Conservation (phyloP, 2,329 filamentous ascomycete species). For the Alternaria sp. region DNA sequence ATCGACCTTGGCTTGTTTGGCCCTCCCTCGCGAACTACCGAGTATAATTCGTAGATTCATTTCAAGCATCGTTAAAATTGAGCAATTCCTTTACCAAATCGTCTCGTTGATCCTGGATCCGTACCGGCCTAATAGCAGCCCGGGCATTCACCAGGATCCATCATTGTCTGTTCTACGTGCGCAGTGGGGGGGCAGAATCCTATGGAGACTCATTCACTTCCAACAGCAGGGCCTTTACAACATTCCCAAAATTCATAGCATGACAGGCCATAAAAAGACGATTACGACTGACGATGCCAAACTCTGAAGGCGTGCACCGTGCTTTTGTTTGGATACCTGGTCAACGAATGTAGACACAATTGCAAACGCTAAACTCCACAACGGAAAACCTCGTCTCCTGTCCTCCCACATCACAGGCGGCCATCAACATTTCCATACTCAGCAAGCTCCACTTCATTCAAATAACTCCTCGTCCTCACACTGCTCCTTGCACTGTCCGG, state of each 20-base stretch:
- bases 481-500: slow-evolving; percentile 41
- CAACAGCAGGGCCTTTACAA: too few species aligned
- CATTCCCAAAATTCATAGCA: too few species aligned
- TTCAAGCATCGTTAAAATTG: background rate
- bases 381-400: background rate
- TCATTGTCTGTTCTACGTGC: too few species aligned
- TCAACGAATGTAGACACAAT: background rate
- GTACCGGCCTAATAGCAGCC: background rate
- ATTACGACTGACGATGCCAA: too few species aligned
- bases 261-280: too few species aligned
- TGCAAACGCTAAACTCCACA: background rate
- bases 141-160: too few species aligned
- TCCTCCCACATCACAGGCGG: background rate
- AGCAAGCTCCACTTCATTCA: slow-evolving; percentile 41
- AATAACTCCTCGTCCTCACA: slow-evolving; percentile 38
- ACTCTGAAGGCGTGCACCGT: background rate
- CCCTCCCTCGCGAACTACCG: background rate
- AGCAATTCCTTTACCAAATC: background rate
- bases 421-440: slow-evolving; percentile 41
- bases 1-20: background rate
- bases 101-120: background rate
- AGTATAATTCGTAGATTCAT: background rate
- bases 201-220: too few species aligned
- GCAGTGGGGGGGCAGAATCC: too few species aligned
- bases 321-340: background rate